These are phyloP conservation scores for Kurtzmaniella cleridarum DNA, from an alignment of 805 yeast species.

Conservation along the genomic window DNA sequence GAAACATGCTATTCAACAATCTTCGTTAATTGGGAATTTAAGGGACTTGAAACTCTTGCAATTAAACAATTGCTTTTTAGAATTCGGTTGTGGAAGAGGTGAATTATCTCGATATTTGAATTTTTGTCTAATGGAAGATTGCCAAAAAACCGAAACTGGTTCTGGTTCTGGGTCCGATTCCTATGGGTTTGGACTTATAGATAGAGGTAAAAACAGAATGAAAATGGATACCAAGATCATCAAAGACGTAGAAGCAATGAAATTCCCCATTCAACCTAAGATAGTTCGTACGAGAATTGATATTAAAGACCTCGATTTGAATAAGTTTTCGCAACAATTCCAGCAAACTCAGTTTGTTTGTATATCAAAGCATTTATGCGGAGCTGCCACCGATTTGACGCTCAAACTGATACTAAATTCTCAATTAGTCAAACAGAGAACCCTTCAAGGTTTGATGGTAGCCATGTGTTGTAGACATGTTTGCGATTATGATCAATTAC, in stretches of 20 bases:
- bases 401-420: constrained; percentile 53
- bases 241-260: constrained; percentile 41
- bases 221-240: constrained; percentile 68
- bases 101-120: constrained; percentile 68
- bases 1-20: constrained; percentile 81
- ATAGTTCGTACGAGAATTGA: constrained; percentile 62
- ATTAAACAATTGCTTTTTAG: constrained; percentile 42
- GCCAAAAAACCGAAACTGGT: constrained; percentile 1
- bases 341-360: constrained; percentile 37
- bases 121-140: constrained; percentile 25
- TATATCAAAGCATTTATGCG: constrained; percentile 86
- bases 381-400: constrained; percentile 89
- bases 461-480: constrained; percentile 95
- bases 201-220: constrained; percentile 71
- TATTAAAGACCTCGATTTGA: constrained; percentile 67
- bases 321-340: constrained; percentile 31
- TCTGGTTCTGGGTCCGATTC: background rate
- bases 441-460: constrained; percentile 57
- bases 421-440: constrained; percentile 11
- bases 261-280: constrained; percentile 15
- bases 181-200: constrained; percentile 57
- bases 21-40: constrained; percentile 70
- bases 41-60: constrained; percentile 35
- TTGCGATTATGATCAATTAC: constrained; percentile 55
- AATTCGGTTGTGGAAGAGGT: constrained; percentile 90